A percentile compares a stretch with the other conserved stretches of the same genome.
Conservation (phyloP, 2,329 filamentous ascomycete species). For the Helminthosporium solani region DNA sequence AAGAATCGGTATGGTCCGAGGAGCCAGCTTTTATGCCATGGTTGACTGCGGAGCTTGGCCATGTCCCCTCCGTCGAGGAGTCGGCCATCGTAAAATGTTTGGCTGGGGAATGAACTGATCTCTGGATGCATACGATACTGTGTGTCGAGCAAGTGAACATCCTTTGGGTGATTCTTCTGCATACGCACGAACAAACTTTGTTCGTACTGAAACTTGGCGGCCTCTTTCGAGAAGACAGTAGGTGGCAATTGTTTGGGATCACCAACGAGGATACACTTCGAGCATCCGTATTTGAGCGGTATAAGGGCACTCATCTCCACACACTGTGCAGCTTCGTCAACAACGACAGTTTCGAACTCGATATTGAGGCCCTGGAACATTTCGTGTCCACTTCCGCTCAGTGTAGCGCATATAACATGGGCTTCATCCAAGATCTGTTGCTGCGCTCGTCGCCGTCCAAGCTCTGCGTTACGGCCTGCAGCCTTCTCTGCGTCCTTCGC, state of each 20-base stretch:
- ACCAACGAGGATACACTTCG: constrained; percentile 94
- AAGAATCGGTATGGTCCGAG: constrained; percentile 96
- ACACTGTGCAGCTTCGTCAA: constrained; percentile 97
- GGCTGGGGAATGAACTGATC: constrained; percentile 87
- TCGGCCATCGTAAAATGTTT: constrained; percentile 86
- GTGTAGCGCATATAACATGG: constrained; percentile 90
- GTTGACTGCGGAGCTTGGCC: constrained; percentile 69
- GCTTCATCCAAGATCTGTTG: constrained; percentile 88
- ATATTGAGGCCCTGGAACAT: constrained; percentile 94
- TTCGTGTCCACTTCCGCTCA: constrained; percentile 94
- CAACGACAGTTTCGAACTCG: constrained; percentile 97
- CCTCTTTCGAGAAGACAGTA: constrained; percentile 91
- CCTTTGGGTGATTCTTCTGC: constrained; percentile 85
- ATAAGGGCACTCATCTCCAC: constrained; percentile 96
- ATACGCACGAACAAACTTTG: constrained; percentile 98
- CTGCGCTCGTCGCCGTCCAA: constrained; percentile 79
- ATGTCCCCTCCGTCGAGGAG: constrained; percentile 85
- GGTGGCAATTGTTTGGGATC: constrained; percentile 97
- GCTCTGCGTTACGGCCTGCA: constrained; percentile 78
- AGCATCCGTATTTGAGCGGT: constrained; percentile 93
- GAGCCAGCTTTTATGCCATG: constrained; percentile 81
- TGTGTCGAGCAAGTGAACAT: constrained; percentile 92
- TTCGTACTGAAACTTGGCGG: constrained; percentile 89
- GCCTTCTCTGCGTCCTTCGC: constrained; percentile 84
- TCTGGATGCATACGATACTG: constrained; percentile 99